Evolutionary conservation across 345 rosid genomes (phyloP).

Genomic region (Nephelium lappaceum): DNA sequence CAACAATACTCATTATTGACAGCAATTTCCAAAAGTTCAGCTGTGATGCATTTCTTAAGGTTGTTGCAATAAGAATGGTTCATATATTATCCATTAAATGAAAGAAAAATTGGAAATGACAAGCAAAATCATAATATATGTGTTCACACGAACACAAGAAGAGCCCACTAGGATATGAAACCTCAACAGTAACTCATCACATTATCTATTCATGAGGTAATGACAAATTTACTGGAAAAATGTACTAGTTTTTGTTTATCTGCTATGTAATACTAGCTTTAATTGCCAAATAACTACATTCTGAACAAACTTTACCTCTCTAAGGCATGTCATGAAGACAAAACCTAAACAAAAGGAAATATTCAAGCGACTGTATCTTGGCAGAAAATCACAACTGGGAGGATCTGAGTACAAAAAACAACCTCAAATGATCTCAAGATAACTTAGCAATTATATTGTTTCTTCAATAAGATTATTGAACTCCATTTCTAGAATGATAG

Average conservation of each 20-base stretch:
- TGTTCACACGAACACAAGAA: background rate
- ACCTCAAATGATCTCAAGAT: background rate
- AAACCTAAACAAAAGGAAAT: background rate
- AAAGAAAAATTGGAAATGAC: too few species aligned
- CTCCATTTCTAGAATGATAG: background rate
- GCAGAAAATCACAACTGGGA: background rate
- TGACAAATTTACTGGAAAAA: background rate
- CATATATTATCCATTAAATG: too few species aligned
- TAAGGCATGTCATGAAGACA: background rate
- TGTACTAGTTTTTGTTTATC: background rate
- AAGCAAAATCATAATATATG: background rate
- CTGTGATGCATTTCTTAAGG: background rate
- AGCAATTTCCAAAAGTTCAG: background rate
- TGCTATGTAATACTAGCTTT: too few species aligned
- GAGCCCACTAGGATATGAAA: background rate
- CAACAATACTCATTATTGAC: background rate
- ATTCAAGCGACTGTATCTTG: background rate
- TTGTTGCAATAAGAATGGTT: background rate
- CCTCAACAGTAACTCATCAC: background rate
- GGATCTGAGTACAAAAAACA: background rate
- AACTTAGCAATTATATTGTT: background rate
- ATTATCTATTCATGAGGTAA: background rate
- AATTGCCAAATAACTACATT: too few species aligned
- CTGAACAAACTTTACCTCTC: too few species aligned
- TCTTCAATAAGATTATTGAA: background rate